phyloP scores from a whole-genome alignment of 345 rosid genomes.

The Heritiera littoralis region DNA sequence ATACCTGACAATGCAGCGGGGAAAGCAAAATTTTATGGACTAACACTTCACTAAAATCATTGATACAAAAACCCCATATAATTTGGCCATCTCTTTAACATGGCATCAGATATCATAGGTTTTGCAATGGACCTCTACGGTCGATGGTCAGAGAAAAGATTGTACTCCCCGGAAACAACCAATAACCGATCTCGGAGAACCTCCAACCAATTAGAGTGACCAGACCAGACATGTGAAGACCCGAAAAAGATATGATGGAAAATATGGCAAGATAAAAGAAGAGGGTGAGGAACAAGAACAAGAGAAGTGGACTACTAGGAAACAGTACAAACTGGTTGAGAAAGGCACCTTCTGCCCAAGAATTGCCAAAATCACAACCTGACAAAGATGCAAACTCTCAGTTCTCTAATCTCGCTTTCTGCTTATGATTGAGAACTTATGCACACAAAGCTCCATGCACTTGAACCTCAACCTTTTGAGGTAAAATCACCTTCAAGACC shows the following conservation, averaged over 20 bases:
- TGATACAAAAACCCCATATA: neutral
- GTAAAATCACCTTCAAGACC: constrained; percentile 17
- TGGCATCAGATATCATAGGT: neutral
- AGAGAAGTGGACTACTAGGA: neutral
- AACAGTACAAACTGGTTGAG: constrained; percentile 12
- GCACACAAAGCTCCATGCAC: constrained; percentile 10
- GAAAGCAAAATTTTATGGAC: neutral
- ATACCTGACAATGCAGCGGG: neutral
- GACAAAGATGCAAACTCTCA: constrained; percentile 14
- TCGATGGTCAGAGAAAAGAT: neutral
- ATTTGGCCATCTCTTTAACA: constrained; percentile 5
- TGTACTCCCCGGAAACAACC: neutral
- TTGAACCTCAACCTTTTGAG: constrained; percentile 12
- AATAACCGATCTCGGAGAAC: neutral
- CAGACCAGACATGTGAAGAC: neutral
- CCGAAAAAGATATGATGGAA: neutral
- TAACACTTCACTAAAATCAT: constrained; percentile 17
- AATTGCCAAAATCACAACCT: constrained; percentile 16
- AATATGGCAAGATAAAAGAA: neutral
- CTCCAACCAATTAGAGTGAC: constrained; percentile 2
- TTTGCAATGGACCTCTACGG: constrained; percentile 4
- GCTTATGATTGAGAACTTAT: constrained; percentile 15
- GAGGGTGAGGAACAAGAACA: neutral
- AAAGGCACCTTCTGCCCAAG: constrained; percentile 29
- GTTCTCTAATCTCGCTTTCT: neutral